Evolutionary conservation across 371 early-diverging fungal genomes (phyloP).

Genomic region (Sanchytrium tribonematis): DNA sequence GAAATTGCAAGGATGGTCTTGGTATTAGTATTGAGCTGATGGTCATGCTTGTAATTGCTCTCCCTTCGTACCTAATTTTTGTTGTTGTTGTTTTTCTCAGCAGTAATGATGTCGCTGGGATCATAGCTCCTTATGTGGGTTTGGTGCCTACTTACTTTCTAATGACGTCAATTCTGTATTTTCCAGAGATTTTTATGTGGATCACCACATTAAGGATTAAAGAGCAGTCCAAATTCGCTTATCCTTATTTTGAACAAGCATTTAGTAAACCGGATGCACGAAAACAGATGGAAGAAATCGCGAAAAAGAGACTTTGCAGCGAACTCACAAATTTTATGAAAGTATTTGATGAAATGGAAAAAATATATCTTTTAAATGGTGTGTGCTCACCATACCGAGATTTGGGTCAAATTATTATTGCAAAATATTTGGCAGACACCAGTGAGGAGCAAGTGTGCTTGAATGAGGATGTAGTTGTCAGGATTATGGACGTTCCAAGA

Average conservation of each 20-base stretch:
- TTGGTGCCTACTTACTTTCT: neutral
- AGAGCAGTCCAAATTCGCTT: neutral
- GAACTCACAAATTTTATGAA: neutral
- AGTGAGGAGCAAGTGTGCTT: neutral
- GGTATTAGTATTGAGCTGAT: neutral
- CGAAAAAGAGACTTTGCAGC: neutral
- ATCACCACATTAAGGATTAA: neutral
- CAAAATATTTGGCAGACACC: neutral
- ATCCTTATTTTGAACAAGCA: neutral
- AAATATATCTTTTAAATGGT: neutral
- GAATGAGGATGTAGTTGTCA: constrained; percentile 4
- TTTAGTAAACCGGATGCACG: neutral
- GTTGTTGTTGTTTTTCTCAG: neutral
- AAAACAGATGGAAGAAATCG: neutral
- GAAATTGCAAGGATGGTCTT: neutral
- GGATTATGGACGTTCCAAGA: neutral
- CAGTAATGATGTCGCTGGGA: neutral
- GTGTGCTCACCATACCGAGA: neutral
- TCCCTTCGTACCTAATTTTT: neutral
- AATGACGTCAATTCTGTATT: neutral
- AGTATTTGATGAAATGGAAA: neutral
- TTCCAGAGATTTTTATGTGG: neutral
- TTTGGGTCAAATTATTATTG: neutral
- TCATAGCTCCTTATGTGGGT: neutral
- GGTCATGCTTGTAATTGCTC: neutral